Evolutionary conservation across 768 basidiomycete species (phyloP).

Genomic region (Mycena alexandri): DNA sequence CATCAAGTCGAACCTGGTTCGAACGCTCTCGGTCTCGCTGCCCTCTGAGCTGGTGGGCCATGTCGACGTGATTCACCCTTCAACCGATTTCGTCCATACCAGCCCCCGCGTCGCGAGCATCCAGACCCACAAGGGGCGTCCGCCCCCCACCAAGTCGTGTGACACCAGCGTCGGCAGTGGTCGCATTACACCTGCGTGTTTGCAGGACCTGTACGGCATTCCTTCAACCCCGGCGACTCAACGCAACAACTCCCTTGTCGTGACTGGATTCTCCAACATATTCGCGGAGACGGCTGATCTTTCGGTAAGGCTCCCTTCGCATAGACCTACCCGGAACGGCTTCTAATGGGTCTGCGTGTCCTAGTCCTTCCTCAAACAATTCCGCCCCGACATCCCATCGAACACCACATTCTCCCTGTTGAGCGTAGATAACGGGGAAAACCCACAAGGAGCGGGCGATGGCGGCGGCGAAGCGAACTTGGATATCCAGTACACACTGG

Average conservation of each 20-base stretch:
- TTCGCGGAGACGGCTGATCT: slow-evolving; percentile 24
- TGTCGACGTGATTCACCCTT: slow-evolving; percentile 25
- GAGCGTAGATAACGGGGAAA: slow-evolving; percentile 13
- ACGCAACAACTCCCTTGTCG: slow-evolving; percentile 23
- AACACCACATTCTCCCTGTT: slow-evolving; percentile 18
- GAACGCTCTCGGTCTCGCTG: slow-evolving; percentile 28
- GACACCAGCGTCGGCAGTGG: slow-evolving; percentile 17
- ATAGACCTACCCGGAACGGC: slow-evolving; percentile 5
- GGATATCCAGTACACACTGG: slow-evolving; percentile 31
- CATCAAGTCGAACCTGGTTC: slow-evolving; percentile 12
- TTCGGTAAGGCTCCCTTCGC: slow-evolving; percentile 16
- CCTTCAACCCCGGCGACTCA: slow-evolving; percentile 28
- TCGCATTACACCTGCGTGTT: slow-evolving; percentile 27
- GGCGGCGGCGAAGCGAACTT: slow-evolving; percentile 14
- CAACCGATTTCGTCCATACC: slow-evolving; percentile 23
- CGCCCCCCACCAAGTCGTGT: slow-evolving; percentile 12
- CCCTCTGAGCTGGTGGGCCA: slow-evolving; percentile 28
- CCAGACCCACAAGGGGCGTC: slow-evolving; percentile 1
- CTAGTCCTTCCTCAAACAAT: slow-evolving; percentile 20
- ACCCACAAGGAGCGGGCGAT: slow-evolving; percentile 15
- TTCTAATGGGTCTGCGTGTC: slow-evolving; percentile 10
- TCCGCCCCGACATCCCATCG: slow-evolving; percentile 25
- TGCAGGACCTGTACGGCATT: slow-evolving; percentile 25
- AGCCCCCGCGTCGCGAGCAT: slow-evolving; percentile 13
- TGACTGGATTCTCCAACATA: slow-evolving; percentile 17